Evolutionary conservation across 2,329 filamentous ascomycete species (phyloP).

Genomic region (Colletotrichum coccodes): DNA sequence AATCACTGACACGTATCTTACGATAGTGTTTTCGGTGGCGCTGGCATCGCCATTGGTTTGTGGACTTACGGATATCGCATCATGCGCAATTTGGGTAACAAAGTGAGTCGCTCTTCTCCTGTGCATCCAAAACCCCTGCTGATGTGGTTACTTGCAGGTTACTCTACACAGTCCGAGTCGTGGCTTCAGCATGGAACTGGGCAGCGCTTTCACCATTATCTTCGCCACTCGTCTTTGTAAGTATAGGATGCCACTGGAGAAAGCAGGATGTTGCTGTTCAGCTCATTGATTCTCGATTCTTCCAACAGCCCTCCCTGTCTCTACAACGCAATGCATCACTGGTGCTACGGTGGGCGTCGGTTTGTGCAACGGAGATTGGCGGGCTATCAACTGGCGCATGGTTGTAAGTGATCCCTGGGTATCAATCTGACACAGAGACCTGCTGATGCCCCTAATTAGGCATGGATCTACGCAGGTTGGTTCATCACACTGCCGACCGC

Average conservation of each 20-base stretch:
- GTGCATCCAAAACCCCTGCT: too few species aligned
- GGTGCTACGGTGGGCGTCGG: conserved; percentile 72
- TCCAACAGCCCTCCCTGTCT: conserved; percentile 64
- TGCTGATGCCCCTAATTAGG: conserved; percentile 29
- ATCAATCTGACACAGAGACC: background rate
- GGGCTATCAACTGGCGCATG: conserved; percentile 72
- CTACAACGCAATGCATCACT: conserved; percentile 73
- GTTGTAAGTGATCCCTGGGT: conserved; percentile 42
- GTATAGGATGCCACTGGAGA: background rate
- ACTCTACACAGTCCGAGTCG: too few species aligned
- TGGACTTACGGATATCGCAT: conserved; percentile 65
- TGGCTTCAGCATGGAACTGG: conserved; percentile 59
- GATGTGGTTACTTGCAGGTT: too few species aligned
- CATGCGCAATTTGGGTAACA: conserved; percentile 68
- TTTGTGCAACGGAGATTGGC: conserved; percentile 67
- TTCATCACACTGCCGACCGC: conserved; percentile 68
- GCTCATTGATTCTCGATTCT: background rate
- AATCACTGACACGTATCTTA: too few species aligned
- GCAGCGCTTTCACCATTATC: conserved; percentile 67
- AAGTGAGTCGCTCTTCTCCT: conserved; percentile 66
- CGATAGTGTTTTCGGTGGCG: conserved; percentile 46
- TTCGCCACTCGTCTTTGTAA: conserved; percentile 18
- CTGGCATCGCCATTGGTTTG: conserved; percentile 54
- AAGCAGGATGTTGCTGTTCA: conserved; percentile 5
- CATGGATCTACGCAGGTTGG: conserved; percentile 69